Evolutionary conservation across 805 yeast genomes (phyloP).

Genomic region (Candida nitratophila): DNA sequence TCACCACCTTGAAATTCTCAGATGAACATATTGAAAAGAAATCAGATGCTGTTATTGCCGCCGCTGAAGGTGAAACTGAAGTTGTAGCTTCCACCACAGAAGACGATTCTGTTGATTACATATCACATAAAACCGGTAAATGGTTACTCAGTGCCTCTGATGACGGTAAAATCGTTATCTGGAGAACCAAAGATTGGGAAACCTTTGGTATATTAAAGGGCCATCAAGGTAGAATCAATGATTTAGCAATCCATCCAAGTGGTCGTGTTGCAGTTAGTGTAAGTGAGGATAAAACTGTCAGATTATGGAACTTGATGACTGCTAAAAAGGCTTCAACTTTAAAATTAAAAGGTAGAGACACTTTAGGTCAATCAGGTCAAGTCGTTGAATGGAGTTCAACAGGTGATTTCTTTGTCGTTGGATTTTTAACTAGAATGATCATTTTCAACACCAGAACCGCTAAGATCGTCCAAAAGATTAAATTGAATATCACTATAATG

Average conservation of each 20-base stretch:
- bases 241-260: constrained; percentile 81
- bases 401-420: constrained; percentile 75
- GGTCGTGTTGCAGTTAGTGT: constrained; percentile 89
- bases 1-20: constrained; percentile 71
- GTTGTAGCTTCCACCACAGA: neutral
- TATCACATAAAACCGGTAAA: constrained; percentile 47
- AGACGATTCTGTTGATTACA: neutral
- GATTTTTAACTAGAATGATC: constrained; percentile 56
- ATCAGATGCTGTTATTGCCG: constrained; percentile 7
- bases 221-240: constrained; percentile 77
- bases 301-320: constrained; percentile 96
- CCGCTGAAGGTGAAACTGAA: neutral
- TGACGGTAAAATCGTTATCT: constrained; percentile 81
- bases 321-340: constrained; percentile 85
- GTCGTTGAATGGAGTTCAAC: constrained; percentile 57
- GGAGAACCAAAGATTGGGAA: constrained; percentile 99
- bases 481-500: constrained; percentile 57
- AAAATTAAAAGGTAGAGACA: constrained; percentile 64
- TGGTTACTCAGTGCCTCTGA: constrained; percentile 91
- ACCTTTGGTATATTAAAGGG: constrained; percentile 82
- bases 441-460: constrained; percentile 61
- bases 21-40: constrained; percentile 29
- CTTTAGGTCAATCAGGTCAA: constrained; percentile 58
- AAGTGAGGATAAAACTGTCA: constrained; percentile 73
- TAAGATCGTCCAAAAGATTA: constrained; percentile 45